Base-by-base conservation (phyloP, 176 grass and related monocot genomes). In the Eragrostis nindensis region DNA sequence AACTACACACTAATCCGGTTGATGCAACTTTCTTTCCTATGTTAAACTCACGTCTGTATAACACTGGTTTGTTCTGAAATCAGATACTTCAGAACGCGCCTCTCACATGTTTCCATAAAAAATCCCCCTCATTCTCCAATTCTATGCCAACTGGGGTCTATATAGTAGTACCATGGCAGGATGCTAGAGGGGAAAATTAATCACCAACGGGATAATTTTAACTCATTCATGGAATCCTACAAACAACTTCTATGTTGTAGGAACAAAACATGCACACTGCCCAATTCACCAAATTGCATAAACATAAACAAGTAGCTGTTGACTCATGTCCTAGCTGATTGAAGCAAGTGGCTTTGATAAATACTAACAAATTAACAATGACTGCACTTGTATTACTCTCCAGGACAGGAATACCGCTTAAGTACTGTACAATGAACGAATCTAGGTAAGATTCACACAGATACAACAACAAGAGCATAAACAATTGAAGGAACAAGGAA, bases 391-490 rank as follows among this genome's bases (percentile, higher is more conserved):
- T 25, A 19, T 62, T 82, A 18, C 30, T 64, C 44, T 82, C 36
- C 66, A 11, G 54, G 54, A 24, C 19, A 32, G 15, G 63, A 76
- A 76, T 64, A 36, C 40, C 56, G 42, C 61, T 81, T 73, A 38
- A 75, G 30, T 88, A 88, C 30, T 66, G 3, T 47, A 73, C 77
- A 71, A 60, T 56, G 12, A 12, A 44, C 50, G 57, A 85, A 81
- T 66, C 87, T 81, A 57, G 41, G 66, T n/a, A 49, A 38, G 77
- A 85, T 77, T 77, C 16, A 38, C 13, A 65, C 27, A 71, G 26
- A 75, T 65, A 77, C 47, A 77, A 72, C 47, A 77, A 72, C 42
- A 57, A 43, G 22, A 7, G 30, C 50, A 84, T 84, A 84, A 83
- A 81, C 57, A 85, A 85, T 64, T 77, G 39, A 29, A 66, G 46